Conservation (phyloP, 2,329 filamentous ascomycete species). For the Chaetothyriales sp. region DNA sequence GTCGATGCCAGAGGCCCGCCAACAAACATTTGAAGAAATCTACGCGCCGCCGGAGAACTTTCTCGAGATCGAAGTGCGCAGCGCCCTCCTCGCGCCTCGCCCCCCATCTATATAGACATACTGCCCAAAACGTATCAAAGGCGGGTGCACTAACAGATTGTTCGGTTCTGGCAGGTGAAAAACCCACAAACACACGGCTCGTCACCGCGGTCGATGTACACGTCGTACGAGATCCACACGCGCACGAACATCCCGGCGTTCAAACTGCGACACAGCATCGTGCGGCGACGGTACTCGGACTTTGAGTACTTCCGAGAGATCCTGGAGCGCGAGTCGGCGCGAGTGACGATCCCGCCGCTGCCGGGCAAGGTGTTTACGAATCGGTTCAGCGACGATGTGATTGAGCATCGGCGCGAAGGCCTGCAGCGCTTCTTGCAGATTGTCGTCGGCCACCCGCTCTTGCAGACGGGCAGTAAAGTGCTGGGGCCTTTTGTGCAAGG, state of each 20-base stretch:
- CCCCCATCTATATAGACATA: not conserved
- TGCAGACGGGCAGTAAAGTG: slow-evolving; percentile 97
- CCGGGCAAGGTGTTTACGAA: slow-evolving; percentile 98
- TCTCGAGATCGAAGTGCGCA: slow-evolving; percentile 77
- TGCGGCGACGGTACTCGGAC: slow-evolving; percentile 89
- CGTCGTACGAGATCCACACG: slow-evolving; percentile 95
- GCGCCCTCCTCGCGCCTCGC: not conserved
- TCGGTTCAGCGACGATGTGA: slow-evolving; percentile 94
- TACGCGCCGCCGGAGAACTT: slow-evolving; percentile 98
- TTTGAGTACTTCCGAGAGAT: slow-evolving; percentile 99
- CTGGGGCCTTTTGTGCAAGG: slow-evolving; percentile 93
- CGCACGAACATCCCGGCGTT: slow-evolving; percentile 98
- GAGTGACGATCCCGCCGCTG: slow-evolving; percentile 83
- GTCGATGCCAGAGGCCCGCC: slow-evolving; percentile 54
- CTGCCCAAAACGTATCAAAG: not conserved
- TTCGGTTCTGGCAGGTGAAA: slow-evolving; percentile 49
- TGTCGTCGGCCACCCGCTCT: slow-evolving; percentile 84
- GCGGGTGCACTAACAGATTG: not conserved
- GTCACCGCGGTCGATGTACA: slow-evolving; percentile 82
- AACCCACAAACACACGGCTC: slow-evolving; percentile 91
- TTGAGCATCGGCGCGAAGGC: slow-evolving; percentile 82
- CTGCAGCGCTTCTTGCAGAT: slow-evolving; percentile 94
- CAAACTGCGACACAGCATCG: slow-evolving; percentile 78
- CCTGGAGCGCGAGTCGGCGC: slow-evolving; percentile 79
- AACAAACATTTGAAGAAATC: slow-evolving; percentile 97